Evolutionary conservation across 495 filamentous ascomycete species (phyloP).

Genomic region (Penicillium pulvis): DNA sequence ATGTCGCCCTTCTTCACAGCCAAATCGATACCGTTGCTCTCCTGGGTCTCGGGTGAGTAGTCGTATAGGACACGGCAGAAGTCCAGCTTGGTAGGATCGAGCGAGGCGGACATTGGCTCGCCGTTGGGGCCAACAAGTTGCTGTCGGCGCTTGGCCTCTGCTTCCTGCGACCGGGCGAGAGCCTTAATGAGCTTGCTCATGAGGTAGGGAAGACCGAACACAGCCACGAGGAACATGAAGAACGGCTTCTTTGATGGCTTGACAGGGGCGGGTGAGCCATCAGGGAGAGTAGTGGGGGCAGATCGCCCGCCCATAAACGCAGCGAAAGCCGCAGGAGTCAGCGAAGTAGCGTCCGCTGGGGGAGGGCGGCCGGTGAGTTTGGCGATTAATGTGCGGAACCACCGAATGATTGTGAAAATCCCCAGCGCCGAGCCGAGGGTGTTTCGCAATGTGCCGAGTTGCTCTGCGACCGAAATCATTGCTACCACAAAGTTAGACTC

Average conservation of each 20-base stretch:
- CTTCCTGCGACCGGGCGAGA: constrained; percentile 79
- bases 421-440: constrained; percentile 95
- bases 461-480: constrained; percentile 97
- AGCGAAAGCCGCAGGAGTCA: constrained; percentile 89
- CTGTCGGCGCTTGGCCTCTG: constrained; percentile 66
- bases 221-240: constrained; percentile 90
- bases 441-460: constrained; percentile 88
- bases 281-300: constrained; percentile 49
- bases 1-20: constrained; percentile 94
- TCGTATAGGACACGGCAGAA: constrained; percentile 96
- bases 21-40: constrained; percentile 76
- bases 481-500: constrained; percentile 54
- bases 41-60: constrained; percentile 75
- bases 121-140: constrained; percentile 54
- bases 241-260: constrained; percentile 91
- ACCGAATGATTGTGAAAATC: constrained; percentile 93
- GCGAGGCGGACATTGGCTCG: constrained; percentile 43
- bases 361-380: constrained; percentile 93
- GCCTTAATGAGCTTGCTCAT: constrained; percentile 92
- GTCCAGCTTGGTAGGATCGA: constrained; percentile 87
- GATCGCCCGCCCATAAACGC: constrained; percentile 65
- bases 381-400: constrained; percentile 85
- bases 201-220: constrained; percentile 92
- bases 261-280: constrained; percentile 57
- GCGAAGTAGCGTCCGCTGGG: constrained; percentile 79